Evolutionary conservation across 169 alveolate species (phyloP).

Genomic region (Theileria annulata): DNA sequence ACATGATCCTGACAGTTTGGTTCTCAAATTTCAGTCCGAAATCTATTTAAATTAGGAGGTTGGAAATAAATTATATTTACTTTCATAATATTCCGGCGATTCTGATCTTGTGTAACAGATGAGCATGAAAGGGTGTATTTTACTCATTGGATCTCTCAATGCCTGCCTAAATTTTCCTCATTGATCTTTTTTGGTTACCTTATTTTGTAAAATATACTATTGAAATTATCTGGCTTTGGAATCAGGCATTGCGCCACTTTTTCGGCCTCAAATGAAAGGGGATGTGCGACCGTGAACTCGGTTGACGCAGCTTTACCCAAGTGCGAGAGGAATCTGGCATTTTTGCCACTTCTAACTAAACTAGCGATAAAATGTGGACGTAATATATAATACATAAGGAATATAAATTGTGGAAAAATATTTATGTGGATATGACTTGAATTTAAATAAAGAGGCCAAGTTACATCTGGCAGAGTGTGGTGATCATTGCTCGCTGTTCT

Average conservation of each 20-base stretch:
- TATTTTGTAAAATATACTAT: constrained; percentile 11
- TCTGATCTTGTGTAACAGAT: constrained; percentile 42
- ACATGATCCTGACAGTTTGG: constrained; percentile 37
- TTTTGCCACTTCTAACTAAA: neutral
- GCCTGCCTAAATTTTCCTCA: constrained; percentile 10
- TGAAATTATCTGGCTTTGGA: constrained; percentile 39
- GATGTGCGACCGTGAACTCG: neutral
- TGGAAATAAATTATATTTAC: constrained; percentile 13
- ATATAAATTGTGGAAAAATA: constrained; percentile 15
- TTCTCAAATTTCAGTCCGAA: constrained; percentile 37
- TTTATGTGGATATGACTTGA: constrained; percentile 20
- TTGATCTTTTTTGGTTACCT: neutral
- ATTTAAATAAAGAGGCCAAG: neutral
- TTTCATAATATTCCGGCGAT: constrained; percentile 35
- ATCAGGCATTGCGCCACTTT: constrained; percentile 22
- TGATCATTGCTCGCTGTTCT: constrained; percentile 73
- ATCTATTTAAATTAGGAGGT: constrained; percentile 7
- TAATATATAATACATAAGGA: neutral
- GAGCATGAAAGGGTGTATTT: constrained; percentile 54
- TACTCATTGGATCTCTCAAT: constrained; percentile 46
- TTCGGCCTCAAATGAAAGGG: neutral
- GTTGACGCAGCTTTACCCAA: neutral
- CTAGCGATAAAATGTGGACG: neutral
- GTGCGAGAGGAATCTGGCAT: neutral
- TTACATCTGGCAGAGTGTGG: constrained; percentile 71